Evolutionary conservation across 1,284 basidiomycete genomes (phyloP), one percentile per base, ranked within the genome.

Genomic region (Malassezia sp.): DNA sequence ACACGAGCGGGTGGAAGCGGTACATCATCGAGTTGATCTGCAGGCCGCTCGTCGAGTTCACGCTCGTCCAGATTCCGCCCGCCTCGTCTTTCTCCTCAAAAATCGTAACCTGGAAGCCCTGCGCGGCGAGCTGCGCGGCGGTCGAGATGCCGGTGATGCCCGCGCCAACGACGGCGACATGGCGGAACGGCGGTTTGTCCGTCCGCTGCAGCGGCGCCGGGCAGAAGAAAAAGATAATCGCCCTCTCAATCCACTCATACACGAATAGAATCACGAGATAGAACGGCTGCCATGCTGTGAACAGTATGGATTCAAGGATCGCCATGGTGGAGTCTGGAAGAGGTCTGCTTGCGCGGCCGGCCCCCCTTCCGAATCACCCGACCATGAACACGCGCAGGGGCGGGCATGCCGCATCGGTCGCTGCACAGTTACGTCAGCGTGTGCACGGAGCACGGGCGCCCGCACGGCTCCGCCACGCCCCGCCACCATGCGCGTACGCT

Each of bases 51-150:
- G 79, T 79, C 7, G 68, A 72, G 63, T 80, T 81, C 38, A 80
- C 79, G 36, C 76, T 74, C 0, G 77, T 70, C 80, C 80, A 81
- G 35, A 81, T 79, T 0, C 79, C 79, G 20, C 71, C 71, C 24
- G 68, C 50, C 73, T 62, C 54, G 4, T 55, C 38, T 27, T 45
- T 40, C n/a, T 45, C 54, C 27, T 72, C 71, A 32, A 72, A 72
- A 49, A 72, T 60, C 20, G 63, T 64, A 9, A 72, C 70, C 23
- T 63, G 57, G 39, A 72, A 65, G 20, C 61, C 63, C 24, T 61
- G 59, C 11, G 67, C 62, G 33, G 70, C 50, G 24, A 72, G 54
- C 35, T 72, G 69, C 10, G 69, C 61, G 12, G 66, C 66, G 24
- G 61, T 61, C 4, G 65, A 65, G 26, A 72, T 57, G 23, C 71